Evolutionary conservation across 2,329 filamentous ascomycete genomes (phyloP), one percentile per base, ranked within the genome.

Genomic region (Aspergillaceae sp.): DNA sequence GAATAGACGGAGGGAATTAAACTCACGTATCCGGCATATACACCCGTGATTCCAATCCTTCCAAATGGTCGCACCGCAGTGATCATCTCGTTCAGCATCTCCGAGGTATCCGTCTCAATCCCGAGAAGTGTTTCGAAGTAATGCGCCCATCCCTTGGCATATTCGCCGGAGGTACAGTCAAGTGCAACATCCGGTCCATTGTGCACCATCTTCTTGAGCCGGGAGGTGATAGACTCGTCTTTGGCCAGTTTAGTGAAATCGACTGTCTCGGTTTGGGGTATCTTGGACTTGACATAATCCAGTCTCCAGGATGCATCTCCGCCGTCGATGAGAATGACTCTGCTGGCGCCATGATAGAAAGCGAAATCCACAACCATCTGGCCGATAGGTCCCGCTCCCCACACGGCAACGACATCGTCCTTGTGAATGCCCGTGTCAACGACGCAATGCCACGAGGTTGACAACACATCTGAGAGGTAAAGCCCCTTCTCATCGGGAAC

Each of bases 311-410:
- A 56, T 2, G 75, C 80, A 48, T 78, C 50, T 42, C 80, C 86
- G 3, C 78, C 79, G 60, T 94, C 89, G 53, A 94, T 82, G 51
- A 90, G 77, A 55, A 94, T 90, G 51, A 94, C 76, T 50, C 85
- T 78, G 40, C 70, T 76, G 0, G 88, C 88, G 6, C 86, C 86
- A 46, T 88, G 80, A n/a, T 79, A 68, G 46, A 87, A 73, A 0
- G 83, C 70, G 62, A 81, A 83, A 36, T 81, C 73, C 1, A 83
- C 85, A 2, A 76, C 80, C 69, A 91, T 94, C 44, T 87, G 86
- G 0, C 89, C 88, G 43, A 94, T 86, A 0, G 87, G 89, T 0
- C 88, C 88, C 0, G 83, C 86, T n/a, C 87, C 88, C 79, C 87
- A 94, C 49, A 94, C 81, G 32, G 86, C 87, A 1, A 94, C 87